Evolutionary conservation across 768 basidiomycete species (phyloP).

Genomic region (Tephrocybe rancida): DNA sequence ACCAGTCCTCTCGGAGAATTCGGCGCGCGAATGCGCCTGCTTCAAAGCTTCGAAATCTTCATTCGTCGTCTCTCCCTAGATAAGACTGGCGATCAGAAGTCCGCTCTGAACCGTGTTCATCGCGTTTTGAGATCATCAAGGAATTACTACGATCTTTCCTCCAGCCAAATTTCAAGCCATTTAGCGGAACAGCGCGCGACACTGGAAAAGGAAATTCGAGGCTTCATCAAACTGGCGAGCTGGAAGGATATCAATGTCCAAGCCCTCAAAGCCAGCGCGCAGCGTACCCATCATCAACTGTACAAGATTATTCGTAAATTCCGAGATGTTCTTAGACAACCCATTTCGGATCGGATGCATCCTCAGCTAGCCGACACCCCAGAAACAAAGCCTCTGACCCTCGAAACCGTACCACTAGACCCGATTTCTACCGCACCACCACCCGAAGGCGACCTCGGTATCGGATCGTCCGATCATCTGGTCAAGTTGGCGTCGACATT

Average conservation of each 20-base stretch:
- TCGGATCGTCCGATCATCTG: slow-evolving; percentile 37
- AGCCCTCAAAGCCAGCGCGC: slow-evolving; percentile 89
- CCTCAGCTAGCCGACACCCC: slow-evolving; percentile 35
- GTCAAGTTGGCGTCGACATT: slow-evolving; percentile 52
- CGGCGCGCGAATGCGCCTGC: slow-evolving; percentile 60
- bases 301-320: slow-evolving; percentile 92
- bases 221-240: slow-evolving; percentile 92
- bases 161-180: slow-evolving; percentile 42
- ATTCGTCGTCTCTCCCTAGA: slow-evolving; percentile 34
- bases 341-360: slow-evolving; percentile 47
- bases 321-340: slow-evolving; percentile 83
- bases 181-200: slow-evolving; percentile 55
- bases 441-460: slow-evolving; percentile 16
- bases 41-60: slow-evolving; percentile 68
- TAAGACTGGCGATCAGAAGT: slow-evolving; percentile 29
- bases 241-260: slow-evolving; percentile 98
- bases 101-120: slow-evolving; percentile 49
- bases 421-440: background rate
- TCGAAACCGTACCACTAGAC: slow-evolving; percentile 5
- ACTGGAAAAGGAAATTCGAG: slow-evolving; percentile 81
- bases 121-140: slow-evolving; percentile 63
- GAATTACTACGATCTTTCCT: slow-evolving; percentile 66
- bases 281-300: slow-evolving; percentile 86
- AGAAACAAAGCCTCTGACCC: slow-evolving; percentile 28
- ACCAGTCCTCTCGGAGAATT: slow-evolving; percentile 87